These are phyloP conservation scores for Hyaloscypha finlandica DNA, from an alignment of 495 filamentous ascomycete genomes.

Conservation along the genomic window DNA sequence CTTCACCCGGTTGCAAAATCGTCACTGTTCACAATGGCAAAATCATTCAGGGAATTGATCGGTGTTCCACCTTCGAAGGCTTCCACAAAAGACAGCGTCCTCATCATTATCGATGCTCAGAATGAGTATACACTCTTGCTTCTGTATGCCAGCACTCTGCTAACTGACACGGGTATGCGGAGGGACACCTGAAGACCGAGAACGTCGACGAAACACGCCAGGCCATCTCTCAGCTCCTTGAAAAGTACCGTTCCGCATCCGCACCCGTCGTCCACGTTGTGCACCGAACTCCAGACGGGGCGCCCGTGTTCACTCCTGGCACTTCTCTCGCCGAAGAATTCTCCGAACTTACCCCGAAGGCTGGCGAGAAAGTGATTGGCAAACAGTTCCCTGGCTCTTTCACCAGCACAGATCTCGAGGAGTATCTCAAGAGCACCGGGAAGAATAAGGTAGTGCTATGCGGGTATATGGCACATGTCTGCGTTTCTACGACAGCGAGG, in stretches of 20 bases:
- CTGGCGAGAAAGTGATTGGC: conserved; percentile 44
- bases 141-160: neutral
- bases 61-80: conserved; percentile 51
- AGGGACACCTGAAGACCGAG: conserved; percentile 50
- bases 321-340: conserved; percentile 56
- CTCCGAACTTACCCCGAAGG: conserved; percentile 47
- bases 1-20: too few species aligned
- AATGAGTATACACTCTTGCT: conserved; percentile 31
- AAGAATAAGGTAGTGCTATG: conserved; percentile 35
- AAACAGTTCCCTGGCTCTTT: conserved; percentile 36
- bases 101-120: conserved; percentile 65
- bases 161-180: conserved; percentile 54
- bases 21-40: conserved; percentile 26
- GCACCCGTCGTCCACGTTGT: conserved; percentile 60
- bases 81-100: conserved; percentile 50
- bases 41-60: conserved; percentile 53
- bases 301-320: conserved; percentile 60
- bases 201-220: conserved; percentile 48
- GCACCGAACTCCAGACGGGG: conserved; percentile 54
- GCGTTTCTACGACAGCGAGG: conserved; percentile 59
- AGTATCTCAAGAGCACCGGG: conserved; percentile 29
- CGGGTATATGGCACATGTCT: conserved; percentile 57
- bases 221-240: conserved; percentile 50
- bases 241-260: conserved; percentile 48
- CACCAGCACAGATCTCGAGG: conserved; percentile 35